Base-by-base conservation (phyloP, 495 filamentous ascomycete species). In the Amphirosellinia nigrospora region DNA sequence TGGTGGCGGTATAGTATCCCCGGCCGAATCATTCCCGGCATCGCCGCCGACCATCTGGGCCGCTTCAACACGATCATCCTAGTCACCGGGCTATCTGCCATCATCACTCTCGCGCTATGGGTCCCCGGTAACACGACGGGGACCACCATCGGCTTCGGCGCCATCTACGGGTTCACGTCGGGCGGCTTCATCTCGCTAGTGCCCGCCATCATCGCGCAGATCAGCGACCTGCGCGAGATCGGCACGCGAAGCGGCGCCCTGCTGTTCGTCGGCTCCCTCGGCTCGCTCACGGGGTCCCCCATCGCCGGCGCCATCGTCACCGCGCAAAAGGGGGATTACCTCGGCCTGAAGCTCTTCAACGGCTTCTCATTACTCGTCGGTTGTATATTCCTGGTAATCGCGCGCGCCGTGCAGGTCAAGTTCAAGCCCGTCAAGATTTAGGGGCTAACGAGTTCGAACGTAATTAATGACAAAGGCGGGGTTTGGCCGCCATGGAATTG, bases 21-120 rank as follows among this genome's bases (percentile, higher is more conserved):
- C 56, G 92, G 92, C n/a, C 88, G 92, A 59, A 92, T 92, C 59
- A 70, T 92, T 10, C 91, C 91, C 2, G 90, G 90, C n/a, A 87
- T 88, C 72, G 59, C 91, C 21, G 92, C 89, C 48, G 93, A 96
- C 77, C 88, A 86, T 70, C 46, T 92, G 41, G 93, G 93, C 1
- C 87, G 90, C 32, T 94, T 87, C 82, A 95, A 95, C 78, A 80
- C 87, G 15, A 91, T 93, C 85, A 85, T 92, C 36, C 58, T 88
- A 43, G 91, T 89, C 74, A 83, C 86, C 3, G 81, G 79, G 41
- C 79, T 89, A 66, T 88, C 89, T 0, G 85, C 82, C 21, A 85
- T 94, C 48, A 80, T 94, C 50, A 86, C 89, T 0, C 83, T 94
- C 0, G 90, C 87, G 13, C 81, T 94, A 0, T 93, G 91, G 89